These are phyloP conservation scores for Pelargonium cotyledonis DNA, from an alignment of 441 rosid genomes.

Conservation along the genomic window DNA sequence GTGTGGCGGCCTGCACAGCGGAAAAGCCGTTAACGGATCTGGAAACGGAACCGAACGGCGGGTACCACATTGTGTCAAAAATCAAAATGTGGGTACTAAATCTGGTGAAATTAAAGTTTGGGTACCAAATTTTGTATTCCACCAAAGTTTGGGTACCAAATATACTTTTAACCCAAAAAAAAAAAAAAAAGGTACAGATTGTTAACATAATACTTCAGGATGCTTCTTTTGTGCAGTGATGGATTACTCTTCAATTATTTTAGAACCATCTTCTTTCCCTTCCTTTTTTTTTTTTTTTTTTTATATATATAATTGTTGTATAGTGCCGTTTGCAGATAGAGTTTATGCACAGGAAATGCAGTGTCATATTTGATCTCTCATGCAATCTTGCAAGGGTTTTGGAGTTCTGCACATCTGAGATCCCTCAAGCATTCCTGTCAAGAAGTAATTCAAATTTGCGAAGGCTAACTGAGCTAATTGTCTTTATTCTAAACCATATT, in stretches of 20 bases:
- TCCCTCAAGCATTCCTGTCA: constrained; percentile 75
- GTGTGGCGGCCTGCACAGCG: too few relatives aligned
- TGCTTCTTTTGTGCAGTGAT: neutral
- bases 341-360: constrained; percentile 82
- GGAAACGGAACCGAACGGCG: too few relatives aligned
- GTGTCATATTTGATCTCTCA: constrained; percentile 84
- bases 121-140: too few relatives aligned
- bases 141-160: too few relatives aligned
- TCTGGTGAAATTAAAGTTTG: too few relatives aligned
- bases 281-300: neutral
- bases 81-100: too few relatives aligned
- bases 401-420: constrained; percentile 87
- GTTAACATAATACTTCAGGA: neutral
- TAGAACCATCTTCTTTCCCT: neutral
- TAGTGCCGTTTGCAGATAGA: constrained; percentile 47
- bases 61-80: too few relatives aligned
- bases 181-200: too few relatives aligned
- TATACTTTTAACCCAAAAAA: too few relatives aligned
- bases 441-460: constrained; percentile 88
- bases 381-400: constrained; percentile 87
- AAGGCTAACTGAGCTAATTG: constrained; percentile 77
- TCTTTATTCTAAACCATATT: constrained; percentile 76
- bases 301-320: constrained; percentile 17
- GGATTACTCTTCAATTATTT: constrained; percentile 7
- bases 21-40: too few relatives aligned